These are phyloP conservation scores for Beta vulgaris DNA, from an alignment of 148 eudicot species.

Conservation along the genomic window DNA sequence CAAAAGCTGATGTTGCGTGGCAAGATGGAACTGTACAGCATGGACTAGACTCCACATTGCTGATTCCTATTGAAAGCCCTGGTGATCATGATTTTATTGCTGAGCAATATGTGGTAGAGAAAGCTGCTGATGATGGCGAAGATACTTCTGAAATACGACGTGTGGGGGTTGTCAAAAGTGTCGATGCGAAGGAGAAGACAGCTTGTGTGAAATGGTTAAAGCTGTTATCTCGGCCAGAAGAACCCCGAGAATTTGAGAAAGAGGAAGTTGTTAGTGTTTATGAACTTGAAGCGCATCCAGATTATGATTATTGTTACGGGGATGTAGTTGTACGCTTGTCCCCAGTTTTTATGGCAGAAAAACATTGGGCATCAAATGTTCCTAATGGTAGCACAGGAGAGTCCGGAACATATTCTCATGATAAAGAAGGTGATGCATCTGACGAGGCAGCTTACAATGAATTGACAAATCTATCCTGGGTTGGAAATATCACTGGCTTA, in stretches of 20 bases:
- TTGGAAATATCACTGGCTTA: conserved; percentile 94
- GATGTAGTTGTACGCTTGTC: conserved; percentile 91
- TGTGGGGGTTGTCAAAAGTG: conserved; percentile 89
- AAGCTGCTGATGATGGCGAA: conserved; percentile 65
- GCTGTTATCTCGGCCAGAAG: conserved; percentile 79
- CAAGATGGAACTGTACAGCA: conserved; percentile 74
- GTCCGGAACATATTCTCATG: conserved; percentile 14
- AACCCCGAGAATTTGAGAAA: conserved; percentile 72
- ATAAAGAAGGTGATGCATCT: conserved; percentile 23
- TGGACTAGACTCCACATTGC: conserved; percentile 52
- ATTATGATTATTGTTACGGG: conserved; percentile 95
- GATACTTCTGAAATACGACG: conserved; percentile 60
- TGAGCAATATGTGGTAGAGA: conserved; percentile 96
- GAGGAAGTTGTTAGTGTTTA: conserved; percentile 96
- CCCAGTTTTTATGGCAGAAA: conserved; percentile 51
- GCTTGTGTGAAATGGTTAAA: conserved; percentile 92
- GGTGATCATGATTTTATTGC: conserved; percentile 96
- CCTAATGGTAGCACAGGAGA: conserved; percentile 32
- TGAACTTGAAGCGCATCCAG: conserved; percentile 96
- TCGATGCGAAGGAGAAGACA: conserved; percentile 89
- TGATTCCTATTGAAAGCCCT: conserved; percentile 90
- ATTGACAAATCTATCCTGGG: conserved; percentile 86
- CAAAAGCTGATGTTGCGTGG: conserved; percentile 86
- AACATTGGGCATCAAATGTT: conserved; percentile 23
- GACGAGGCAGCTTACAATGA: conserved; percentile 39